Percentiles rank a stretch among this genome's conserved stretches.
These are phyloP conservation scores for Magnusiomyces magnusii DNA, from an alignment of 1,139 yeast genomes.

Conservation along the genomic window DNA sequence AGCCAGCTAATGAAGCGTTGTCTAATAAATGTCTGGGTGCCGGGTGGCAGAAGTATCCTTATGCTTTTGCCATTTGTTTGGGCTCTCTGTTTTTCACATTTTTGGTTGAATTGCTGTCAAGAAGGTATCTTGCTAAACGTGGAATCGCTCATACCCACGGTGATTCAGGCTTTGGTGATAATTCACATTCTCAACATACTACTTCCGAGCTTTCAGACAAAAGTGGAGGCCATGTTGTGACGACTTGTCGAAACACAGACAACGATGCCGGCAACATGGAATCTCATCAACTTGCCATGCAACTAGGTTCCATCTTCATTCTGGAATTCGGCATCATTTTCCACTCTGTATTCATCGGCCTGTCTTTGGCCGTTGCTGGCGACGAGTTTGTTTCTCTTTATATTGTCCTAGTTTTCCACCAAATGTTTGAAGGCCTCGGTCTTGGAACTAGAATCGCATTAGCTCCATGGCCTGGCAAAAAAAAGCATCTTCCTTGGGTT, in stretches of 20 bases:
- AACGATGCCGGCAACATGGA: background rate
- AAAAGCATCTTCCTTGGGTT: constrained; percentile 48
- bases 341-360: constrained; percentile 75
- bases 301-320: constrained; percentile 48
- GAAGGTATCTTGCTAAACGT: constrained; percentile 24
- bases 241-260: background rate
- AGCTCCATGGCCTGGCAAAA: constrained; percentile 54
- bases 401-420: constrained; percentile 81
- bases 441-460: constrained; percentile 79
- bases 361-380: constrained; percentile 63
- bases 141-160: constrained; percentile 27
- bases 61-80: constrained; percentile 55
- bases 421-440: constrained; percentile 88
- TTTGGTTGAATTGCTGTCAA: constrained; percentile 27
- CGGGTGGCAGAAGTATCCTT: constrained; percentile 50
- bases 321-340: constrained; percentile 75
- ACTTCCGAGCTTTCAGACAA: too few relatives aligned
- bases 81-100: constrained; percentile 35
- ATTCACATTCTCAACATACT: too few relatives aligned
- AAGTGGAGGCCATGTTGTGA: background rate
- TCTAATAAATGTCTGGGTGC: constrained; percentile 48
- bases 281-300: constrained; percentile 23
- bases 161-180: too few relatives aligned
- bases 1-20: constrained; percentile 62
- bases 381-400: constrained; percentile 71